Evolutionary conservation across 352 stramenopile species (phyloP), one percentile per base, ranked within the genome.

Genomic region (Saprolegnia parasitica): DNA sequence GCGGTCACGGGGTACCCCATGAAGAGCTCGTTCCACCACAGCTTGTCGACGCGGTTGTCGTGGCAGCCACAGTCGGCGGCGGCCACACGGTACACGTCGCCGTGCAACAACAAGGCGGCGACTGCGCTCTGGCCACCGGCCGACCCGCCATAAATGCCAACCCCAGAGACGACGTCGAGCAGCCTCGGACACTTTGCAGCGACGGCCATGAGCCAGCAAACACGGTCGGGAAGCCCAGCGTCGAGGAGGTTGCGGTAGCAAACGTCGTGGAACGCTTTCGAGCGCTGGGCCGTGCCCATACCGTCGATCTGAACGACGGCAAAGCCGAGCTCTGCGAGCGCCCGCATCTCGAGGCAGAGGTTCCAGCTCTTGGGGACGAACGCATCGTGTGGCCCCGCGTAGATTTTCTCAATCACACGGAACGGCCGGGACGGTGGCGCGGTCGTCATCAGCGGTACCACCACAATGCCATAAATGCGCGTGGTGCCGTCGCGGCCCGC

Each of bases 31-130:
- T 68, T 68, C 62, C 62, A 68, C 62, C 62, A 68, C 4, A 68
- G 45, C 37, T 68, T 68, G 50, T 68, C 62, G 18, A 68, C 62
- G 32, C 62, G 62, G 62, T 68, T 68, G 62, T 68, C 62, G 24
- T 68, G 62, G 50, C 62, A 61, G 26, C 62, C 62, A 29, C 47
- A 68, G 50, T 68, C 62, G 62, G 62, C 62, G 13, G 45, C 62
- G 4, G 62, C 62, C 4, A 68, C 62, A 18, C 10, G 15, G 24
- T 68, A 68, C 26, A 68, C 10, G 23, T 68, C 62, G 15, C 62
- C 62, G 26, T 68, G 62, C 18, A 5, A 6, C 6, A 68, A 1
- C 37, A 68, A n/a, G 9, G 26, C 62, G 20, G 62, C 62, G 0
- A 68, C 62, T 9, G 62, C 62, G 35, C 26, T 68, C 35, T 68